A percentile compares a stretch with the other conserved stretches of the same genome.
phyloP scores from a whole-genome alignment of 768 basidiomycete genomes.

The Scleroderma bovista region DNA sequence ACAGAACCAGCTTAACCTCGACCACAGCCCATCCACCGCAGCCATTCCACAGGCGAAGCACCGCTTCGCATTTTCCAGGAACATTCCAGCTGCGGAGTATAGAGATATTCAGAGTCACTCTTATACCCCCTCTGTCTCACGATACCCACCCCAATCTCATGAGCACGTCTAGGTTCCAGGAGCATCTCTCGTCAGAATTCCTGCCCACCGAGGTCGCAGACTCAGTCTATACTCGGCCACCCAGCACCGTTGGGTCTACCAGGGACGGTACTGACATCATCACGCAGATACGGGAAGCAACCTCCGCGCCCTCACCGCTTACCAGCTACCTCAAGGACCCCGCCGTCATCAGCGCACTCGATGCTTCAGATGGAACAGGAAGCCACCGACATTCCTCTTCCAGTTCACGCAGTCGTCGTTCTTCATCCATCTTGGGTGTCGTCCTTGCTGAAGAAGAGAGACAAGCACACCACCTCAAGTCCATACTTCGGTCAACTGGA shows the following conservation, averaged over 20 bases:
- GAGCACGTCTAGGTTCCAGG: constrained; percentile 26
- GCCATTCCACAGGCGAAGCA: not conserved
- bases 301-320: constrained; percentile 41
- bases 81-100: constrained; percentile 4
- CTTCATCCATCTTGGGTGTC: constrained; percentile 37
- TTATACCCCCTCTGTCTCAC: no score
- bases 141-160: constrained; percentile 11
- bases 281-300: constrained; percentile 38
- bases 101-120: constrained; percentile 6
- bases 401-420: constrained; percentile 32
- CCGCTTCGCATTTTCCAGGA: no score
- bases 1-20: no score
- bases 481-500: constrained; percentile 43
- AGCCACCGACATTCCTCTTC: constrained; percentile 29
- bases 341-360: constrained; percentile 30
- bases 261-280: constrained; percentile 29
- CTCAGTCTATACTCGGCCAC: constrained; percentile 6
- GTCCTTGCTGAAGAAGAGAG: constrained; percentile 52
- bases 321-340: constrained; percentile 42
- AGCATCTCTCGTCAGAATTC: constrained; percentile 21
- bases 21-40: no score
- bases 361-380: constrained; percentile 25
- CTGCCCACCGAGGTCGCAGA: constrained; percentile 7
- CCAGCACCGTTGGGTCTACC: constrained; percentile 1
- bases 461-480: constrained; percentile 50